Evolutionary conservation across 2,329 filamentous ascomycete species (phyloP).

Genomic region (Calonectria pteridis): DNA sequence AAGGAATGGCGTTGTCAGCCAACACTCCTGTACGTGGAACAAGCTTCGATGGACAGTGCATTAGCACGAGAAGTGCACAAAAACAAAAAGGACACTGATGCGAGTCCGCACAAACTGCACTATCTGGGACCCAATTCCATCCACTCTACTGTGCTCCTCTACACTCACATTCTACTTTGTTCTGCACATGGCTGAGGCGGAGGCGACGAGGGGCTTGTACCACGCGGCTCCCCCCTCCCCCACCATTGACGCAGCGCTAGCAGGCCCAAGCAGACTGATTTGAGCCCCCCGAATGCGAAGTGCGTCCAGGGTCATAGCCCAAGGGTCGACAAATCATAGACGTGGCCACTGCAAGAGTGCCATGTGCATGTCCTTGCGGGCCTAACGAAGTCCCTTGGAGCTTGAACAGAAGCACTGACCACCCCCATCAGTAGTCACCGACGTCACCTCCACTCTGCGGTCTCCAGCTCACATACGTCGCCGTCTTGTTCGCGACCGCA

Average conservation of each 20-base stretch:
- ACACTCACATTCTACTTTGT: background rate
- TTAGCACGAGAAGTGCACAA: background rate
- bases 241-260: constrained; percentile 11
- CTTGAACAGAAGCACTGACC: constrained; percentile 8
- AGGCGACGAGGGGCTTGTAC: constrained; percentile 11
- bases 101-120: background rate
- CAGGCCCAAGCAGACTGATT: background rate
- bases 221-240: background rate
- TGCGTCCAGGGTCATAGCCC: constrained; percentile 4
- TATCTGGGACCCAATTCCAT: background rate
- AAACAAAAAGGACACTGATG: background rate
- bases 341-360: constrained; percentile 4
- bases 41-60: background rate
- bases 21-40: background rate
- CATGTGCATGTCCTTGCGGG: background rate
- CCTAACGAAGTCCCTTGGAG: constrained; percentile 1
- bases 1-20: background rate
- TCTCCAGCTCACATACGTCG: background rate
- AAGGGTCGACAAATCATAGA: constrained; percentile 5
- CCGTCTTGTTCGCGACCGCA: constrained; percentile 8
- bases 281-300: constrained; percentile 20
- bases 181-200: constrained; percentile 8
- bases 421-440: constrained; percentile 25
- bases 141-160: background rate
- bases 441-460: constrained; percentile 37